A percentile compares a stretch with the other conserved stretches of the same genome.
These are phyloP conservation scores for Backusella australiensis DNA, from an alignment of 192 early-diverging fungal species.

Conservation along the genomic window DNA sequence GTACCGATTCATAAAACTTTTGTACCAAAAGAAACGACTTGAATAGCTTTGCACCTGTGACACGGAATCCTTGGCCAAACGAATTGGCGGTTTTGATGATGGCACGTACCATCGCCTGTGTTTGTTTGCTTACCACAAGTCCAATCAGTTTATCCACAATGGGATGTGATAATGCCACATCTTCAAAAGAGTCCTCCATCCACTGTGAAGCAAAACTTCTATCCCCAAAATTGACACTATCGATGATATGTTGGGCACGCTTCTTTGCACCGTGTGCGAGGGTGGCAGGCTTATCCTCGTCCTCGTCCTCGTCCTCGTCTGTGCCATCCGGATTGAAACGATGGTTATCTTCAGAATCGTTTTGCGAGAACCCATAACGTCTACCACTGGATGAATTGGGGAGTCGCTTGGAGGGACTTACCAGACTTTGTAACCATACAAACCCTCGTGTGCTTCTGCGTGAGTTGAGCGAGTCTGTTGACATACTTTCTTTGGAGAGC, in stretches of 20 bases:
- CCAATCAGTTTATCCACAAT: slow-evolving; percentile 31
- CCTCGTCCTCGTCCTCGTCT: neutral
- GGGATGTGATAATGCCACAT: slow-evolving; percentile 32
- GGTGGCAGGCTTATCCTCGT: neutral
- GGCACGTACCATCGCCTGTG: slow-evolving; percentile 43
- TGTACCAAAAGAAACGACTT: slow-evolving; percentile 54
- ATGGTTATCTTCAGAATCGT: slow-evolving; percentile 8
- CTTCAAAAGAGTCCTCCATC: slow-evolving; percentile 40
- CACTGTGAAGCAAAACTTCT: slow-evolving; percentile 30
- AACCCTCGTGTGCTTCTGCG: neutral
- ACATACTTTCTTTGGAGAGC: neutral
- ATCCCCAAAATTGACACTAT: slow-evolving; percentile 42
- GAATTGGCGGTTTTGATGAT: slow-evolving; percentile 42
- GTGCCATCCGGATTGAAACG: neutral
- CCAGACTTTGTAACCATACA: neutral
- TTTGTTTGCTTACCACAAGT: slow-evolving; percentile 42
- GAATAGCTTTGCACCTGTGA: slow-evolving; percentile 49
- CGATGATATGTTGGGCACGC: slow-evolving; percentile 34
- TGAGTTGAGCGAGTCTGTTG: neutral
- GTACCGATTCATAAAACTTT: slow-evolving; percentile 41
- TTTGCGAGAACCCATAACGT: slow-evolving; percentile 12
- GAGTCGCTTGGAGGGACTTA: neutral
- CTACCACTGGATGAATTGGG: neutral
- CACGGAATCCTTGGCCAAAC: slow-evolving; percentile 60
- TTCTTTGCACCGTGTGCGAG: neutral